Conservation (phyloP, 495 filamentous ascomycete genomes). For the Penicillium coffeae region DNA sequence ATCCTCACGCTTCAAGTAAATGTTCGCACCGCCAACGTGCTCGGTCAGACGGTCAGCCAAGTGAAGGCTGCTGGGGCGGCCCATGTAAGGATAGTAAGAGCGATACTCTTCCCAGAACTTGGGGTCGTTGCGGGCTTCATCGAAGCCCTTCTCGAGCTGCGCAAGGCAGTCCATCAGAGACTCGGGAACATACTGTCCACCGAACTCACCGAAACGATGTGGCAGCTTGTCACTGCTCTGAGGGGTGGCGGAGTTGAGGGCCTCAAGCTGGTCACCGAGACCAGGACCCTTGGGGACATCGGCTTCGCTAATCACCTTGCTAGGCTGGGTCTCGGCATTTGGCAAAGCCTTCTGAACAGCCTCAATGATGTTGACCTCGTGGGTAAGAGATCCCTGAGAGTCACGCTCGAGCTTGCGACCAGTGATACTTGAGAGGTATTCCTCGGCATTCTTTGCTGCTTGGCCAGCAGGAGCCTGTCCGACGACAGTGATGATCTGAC, state of each 20-base stretch:
- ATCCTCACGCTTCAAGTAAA: constrained; percentile 95
- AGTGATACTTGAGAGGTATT: constrained; percentile 79
- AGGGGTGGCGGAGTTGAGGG: constrained; percentile 52
- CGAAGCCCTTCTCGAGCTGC: constrained; percentile 89
- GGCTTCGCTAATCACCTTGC: constrained; percentile 56
- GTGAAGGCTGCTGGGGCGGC: constrained; percentile 87
- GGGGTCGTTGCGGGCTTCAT: constrained; percentile 76
- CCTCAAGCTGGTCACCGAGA: constrained; percentile 67
- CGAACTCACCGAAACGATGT: constrained; percentile 91
- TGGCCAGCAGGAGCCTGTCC: constrained; percentile 65
- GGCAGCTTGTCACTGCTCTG: constrained; percentile 48
- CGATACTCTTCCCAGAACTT: constrained; percentile 96
- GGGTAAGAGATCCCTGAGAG: constrained; percentile 28
- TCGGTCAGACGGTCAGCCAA: constrained; percentile 67
- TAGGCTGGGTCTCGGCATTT: constrained; percentile 31
- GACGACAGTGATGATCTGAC: constrained; percentile 81
- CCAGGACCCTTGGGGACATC: constrained; percentile 57
- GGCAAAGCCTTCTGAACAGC: constrained; percentile 55
- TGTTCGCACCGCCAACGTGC: constrained; percentile 80
- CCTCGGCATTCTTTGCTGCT: constrained; percentile 70
- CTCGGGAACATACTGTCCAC: constrained; percentile 98
- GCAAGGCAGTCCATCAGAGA: constrained; percentile 94
- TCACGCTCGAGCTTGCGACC: constrained; percentile 52
- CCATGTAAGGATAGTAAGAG: constrained; percentile 97
- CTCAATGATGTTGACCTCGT: constrained; percentile 47